Conservation (phyloP, 2,329 filamentous ascomycete genomes). For the Westerdykella sp. region DNA sequence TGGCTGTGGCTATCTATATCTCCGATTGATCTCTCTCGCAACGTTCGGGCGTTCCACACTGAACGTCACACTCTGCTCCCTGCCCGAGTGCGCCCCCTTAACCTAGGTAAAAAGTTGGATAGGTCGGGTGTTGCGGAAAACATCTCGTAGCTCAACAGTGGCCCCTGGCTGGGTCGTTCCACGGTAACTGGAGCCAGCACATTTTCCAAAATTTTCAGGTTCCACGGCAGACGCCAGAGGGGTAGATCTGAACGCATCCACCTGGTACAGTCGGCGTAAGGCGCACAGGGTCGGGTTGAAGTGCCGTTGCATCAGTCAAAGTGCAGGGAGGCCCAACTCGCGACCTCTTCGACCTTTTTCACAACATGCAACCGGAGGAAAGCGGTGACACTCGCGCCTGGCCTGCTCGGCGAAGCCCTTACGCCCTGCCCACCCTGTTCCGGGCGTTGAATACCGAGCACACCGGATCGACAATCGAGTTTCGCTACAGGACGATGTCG, state of each 20-base stretch:
- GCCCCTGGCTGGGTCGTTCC: slow-evolving; percentile 2
- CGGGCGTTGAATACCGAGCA: too few relatives aligned
- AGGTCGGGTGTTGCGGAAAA: too few relatives aligned
- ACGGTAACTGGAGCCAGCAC: slow-evolving; percentile 29
- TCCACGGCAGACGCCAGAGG: slow-evolving; percentile 14
- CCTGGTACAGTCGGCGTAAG: background rate
- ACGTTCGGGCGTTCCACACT: slow-evolving; percentile 8
- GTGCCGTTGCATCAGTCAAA: background rate
- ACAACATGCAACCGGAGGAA: too few relatives aligned
- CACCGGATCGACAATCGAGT: slow-evolving; percentile 10
- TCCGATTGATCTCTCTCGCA: slow-evolving; percentile 3
- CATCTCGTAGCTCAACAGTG: too few relatives aligned
- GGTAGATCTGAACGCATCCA: slow-evolving; percentile 1
- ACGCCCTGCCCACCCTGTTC: too few relatives aligned
- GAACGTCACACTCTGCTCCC: slow-evolving; percentile 7
- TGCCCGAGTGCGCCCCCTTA: too few relatives aligned
- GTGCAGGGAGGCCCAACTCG: too few relatives aligned
- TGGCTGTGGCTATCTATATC: slow-evolving; percentile 8
- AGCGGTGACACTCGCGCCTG: too few relatives aligned
- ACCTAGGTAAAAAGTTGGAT: too few relatives aligned
- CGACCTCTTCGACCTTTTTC: too few relatives aligned
- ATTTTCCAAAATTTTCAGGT: slow-evolving; percentile 9
- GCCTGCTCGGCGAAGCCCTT: too few relatives aligned
- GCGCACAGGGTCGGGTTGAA: slow-evolving; percentile 14
- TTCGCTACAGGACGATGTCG: background rate